Percentiles rank a stretch among this genome's conserved stretches.
Conservation (phyloP, 805 yeast species). For the Torulaspora microellipsoides region DNA sequence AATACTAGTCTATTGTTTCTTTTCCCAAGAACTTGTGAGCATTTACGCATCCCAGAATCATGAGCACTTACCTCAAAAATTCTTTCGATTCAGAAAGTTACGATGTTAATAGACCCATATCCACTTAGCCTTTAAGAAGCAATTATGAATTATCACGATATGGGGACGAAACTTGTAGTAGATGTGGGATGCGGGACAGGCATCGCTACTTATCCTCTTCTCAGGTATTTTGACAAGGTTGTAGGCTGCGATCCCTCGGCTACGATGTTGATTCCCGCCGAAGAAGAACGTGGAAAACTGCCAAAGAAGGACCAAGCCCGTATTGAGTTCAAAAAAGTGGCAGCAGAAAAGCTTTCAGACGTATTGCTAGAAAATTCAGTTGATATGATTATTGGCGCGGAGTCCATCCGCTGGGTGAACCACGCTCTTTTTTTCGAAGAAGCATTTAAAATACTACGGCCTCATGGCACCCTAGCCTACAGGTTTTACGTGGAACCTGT, state of each 20-base stretch:
- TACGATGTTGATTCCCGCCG: conserved; percentile 47
- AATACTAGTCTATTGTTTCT: too few species aligned
- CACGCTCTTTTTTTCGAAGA: conserved; percentile 47
- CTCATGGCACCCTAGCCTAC: conserved; percentile 61
- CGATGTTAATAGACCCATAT: conserved; percentile 56
- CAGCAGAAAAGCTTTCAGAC: conserved; percentile 28
- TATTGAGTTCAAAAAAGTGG: conserved; percentile 18
- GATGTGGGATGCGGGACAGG: conserved; percentile 77
- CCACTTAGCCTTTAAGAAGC: conserved; percentile 48
- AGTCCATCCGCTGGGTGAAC: conserved; percentile 74
- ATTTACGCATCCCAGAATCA: too few species aligned
- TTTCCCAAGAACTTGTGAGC: too few species aligned
- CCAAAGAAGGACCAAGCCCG: conserved; percentile 16
- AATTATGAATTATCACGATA: conserved; percentile 40
- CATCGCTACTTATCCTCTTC: conserved; percentile 44
- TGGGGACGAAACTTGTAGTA: conserved; percentile 32
- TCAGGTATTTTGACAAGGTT: conserved; percentile 41
- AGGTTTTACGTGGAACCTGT: conserved; percentile 73
- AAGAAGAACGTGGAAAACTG: conserved; percentile 10
- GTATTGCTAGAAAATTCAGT: conserved; percentile 5
- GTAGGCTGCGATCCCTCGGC: conserved; percentile 56
- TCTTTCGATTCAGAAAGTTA: conserved; percentile 47
- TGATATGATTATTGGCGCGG: conserved; percentile 63
- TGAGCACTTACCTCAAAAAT: background rate
- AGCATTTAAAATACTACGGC: conserved; percentile 45